Base-by-base conservation (phyloP, 352 stramenopile species). In the Globisporangium viniferum region DNA sequence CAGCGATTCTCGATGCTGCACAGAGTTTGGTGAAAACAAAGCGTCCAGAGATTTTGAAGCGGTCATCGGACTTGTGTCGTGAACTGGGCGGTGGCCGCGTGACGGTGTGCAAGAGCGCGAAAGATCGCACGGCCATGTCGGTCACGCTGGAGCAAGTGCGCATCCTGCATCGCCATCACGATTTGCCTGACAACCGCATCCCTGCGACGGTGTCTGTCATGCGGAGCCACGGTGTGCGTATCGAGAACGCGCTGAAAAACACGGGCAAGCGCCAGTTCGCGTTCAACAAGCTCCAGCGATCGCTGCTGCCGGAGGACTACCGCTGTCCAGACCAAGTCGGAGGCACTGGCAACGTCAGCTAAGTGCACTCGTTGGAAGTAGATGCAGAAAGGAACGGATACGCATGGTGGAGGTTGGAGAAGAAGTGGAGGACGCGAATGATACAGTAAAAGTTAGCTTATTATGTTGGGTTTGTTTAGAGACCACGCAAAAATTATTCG, bases 91-190 rank as follows among this genome's bases (percentile, higher is more conserved):
- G 87, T 36, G 95, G 94, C 1, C 92, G 93, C 53, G 86, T 98
- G 20, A 98, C 98, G 0, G 97, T 98, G 57, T 99, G 97, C 72
- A 99, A 99, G 71, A 98, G 87, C 75, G 97, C 96, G 18, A 99
- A 99, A 75, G 97, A 99, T 79, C 89, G 97, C 51, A 99, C 97
- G 44, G 96, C 94, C 56, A 99, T 99, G 97, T 97, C 97, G 22
- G 91, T 99, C 31, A 99, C 96, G 31, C 89, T 98, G 35, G 97
- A 99, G 73, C 91, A 99, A 69, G 92, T 93, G 35, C 87, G 88
- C 33, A 94, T 96, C 36, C 62, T 96, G 75, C 82, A 91, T 58
- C 84, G 83, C 33, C 88, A 95, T 71, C 89, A 96, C 67, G 88
- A 93, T 58, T 65, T 96, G 55, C 88, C 86, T 2, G 64, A 64